Evolutionary conservation across 1,284 basidiomycete species (phyloP).

Genomic region (Malassezia cuniculi): DNA sequence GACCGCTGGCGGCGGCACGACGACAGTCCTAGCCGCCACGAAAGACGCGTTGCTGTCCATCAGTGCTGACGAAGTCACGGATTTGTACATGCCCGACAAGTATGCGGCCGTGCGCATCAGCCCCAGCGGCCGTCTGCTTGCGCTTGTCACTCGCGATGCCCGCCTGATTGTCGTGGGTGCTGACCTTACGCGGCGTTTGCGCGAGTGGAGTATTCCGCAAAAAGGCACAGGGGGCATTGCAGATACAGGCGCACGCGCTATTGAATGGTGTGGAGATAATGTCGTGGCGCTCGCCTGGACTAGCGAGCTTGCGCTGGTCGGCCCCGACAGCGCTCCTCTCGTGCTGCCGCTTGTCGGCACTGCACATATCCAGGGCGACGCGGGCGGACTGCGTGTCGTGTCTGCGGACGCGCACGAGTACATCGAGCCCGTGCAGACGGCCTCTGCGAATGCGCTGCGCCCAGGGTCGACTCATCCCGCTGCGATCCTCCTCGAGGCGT

Average conservation of each 20-base stretch:
- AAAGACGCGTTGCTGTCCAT: constrained; percentile 18
- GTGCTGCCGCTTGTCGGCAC: constrained; percentile 70
- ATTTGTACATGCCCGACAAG: constrained; percentile 16
- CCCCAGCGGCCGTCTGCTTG: constrained; percentile 83
- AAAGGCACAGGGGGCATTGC: constrained; percentile 21
- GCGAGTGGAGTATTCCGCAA: constrained; percentile 55
- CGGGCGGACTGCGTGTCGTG: constrained; percentile 73
- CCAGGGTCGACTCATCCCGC: constrained; percentile 84
- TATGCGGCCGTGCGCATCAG: constrained; percentile 75
- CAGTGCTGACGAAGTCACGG: no score
- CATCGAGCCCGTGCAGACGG: constrained; percentile 62
- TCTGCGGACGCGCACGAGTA: constrained; percentile 71
- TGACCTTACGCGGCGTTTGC: constrained; percentile 76
- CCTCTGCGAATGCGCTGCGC: constrained; percentile 51
- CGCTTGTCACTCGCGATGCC: constrained; percentile 62
- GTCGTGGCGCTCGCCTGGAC: constrained; percentile 78
- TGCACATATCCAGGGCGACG: constrained; percentile 66
- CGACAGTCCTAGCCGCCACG: constrained; percentile 19
- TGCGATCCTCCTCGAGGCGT: constrained; percentile 81
- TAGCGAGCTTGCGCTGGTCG: constrained; percentile 66
- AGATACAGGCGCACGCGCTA: constrained; percentile 23
- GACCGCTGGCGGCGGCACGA: constrained; percentile 15
- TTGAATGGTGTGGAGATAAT: constrained; percentile 94
- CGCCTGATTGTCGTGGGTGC: constrained; percentile 80
- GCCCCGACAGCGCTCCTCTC: constrained; percentile 77